A percentile compares a stretch with the other conserved stretches of the same genome.
phyloP scores from a whole-genome alignment of 441 rosid genomes.

The Eutrema salsugineum region DNA sequence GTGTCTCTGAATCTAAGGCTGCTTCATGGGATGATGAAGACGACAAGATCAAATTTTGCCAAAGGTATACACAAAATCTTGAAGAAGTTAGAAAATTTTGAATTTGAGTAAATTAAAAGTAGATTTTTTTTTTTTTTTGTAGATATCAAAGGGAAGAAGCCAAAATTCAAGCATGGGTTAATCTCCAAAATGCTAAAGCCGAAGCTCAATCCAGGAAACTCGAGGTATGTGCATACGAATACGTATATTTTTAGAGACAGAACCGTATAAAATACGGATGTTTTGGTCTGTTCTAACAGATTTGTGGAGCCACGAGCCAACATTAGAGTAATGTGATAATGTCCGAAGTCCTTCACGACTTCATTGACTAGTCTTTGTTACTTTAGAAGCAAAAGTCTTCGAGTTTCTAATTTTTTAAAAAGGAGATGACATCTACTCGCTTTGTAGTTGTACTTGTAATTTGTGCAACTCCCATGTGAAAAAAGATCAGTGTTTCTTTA shows the following conservation, averaged over 20 bases:
- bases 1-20: conserved; percentile 59
- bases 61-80: conserved; percentile 37
- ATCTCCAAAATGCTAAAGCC: conserved; percentile 89
- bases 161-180: conserved; percentile 91
- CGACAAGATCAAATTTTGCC: conserved; percentile 73
- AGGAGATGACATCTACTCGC: not conserved
- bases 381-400: conserved; percentile 37
- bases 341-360: conserved; percentile 14
- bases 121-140: not conserved
- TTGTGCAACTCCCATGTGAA: conserved; percentile 33
- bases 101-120: not conserved
- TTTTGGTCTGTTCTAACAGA: conserved; percentile 2
- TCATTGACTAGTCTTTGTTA: conserved; percentile 60
- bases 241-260: not conserved
- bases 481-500: not conserved
- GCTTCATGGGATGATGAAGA: conserved; percentile 73
- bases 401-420: conserved; percentile 24
- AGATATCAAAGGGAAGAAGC: conserved; percentile 95
- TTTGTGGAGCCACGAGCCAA: conserved; percentile 59
- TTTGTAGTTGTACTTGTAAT: conserved; percentile 28
- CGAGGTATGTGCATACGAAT: conserved; percentile 45
- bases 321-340: conserved; percentile 23
- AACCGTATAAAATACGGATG: not conserved
- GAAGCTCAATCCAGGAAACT: conserved; percentile 94
- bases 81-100: not conserved